These are phyloP conservation scores for Schizochytrium sp. DNA, from an alignment of 108 stramenopile genomes.

Conservation along the genomic window DNA sequence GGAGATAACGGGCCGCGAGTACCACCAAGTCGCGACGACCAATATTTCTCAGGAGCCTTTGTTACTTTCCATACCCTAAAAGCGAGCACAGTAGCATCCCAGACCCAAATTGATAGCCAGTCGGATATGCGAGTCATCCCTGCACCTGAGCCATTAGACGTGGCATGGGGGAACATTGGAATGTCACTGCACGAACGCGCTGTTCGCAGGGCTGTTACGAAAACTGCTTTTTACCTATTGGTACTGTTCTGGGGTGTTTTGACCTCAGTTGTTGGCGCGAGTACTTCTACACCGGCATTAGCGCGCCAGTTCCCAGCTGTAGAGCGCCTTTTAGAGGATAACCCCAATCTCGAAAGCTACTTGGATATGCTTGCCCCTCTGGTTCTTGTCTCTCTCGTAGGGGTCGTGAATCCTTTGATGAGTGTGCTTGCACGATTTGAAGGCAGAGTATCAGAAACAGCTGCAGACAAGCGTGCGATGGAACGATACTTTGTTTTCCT, in stretches of 20 bases:
- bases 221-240: slow-evolving; percentile 22
- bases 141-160: slow-evolving; percentile 20
- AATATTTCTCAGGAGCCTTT: slow-evolving; percentile 7
- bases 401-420: slow-evolving; percentile 55
- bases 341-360: neutral
- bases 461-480: slow-evolving; percentile 56
- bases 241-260: slow-evolving; percentile 49
- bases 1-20: neutral
- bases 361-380: slow-evolving; percentile 47
- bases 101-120: slow-evolving; percentile 23
- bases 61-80: slow-evolving; percentile 32
- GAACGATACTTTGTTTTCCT: slow-evolving; percentile 52
- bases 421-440: slow-evolving; percentile 51
- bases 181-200: neutral
- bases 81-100: slow-evolving; percentile 56
- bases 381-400: slow-evolving; percentile 23
- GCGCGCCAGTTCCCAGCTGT: slow-evolving; percentile 20
- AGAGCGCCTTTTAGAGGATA: neutral
- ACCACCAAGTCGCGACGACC: neutral
- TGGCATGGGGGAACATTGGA: slow-evolving; percentile 53
- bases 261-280: slow-evolving; percentile 55
- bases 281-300: slow-evolving; percentile 44
- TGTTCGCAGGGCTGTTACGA: slow-evolving; percentile 28
- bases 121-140: slow-evolving; percentile 54
- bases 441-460: slow-evolving; percentile 8